Evolutionary conservation across 179 eudicot genomes (phyloP).

Genomic region (Silene coronaria): DNA sequence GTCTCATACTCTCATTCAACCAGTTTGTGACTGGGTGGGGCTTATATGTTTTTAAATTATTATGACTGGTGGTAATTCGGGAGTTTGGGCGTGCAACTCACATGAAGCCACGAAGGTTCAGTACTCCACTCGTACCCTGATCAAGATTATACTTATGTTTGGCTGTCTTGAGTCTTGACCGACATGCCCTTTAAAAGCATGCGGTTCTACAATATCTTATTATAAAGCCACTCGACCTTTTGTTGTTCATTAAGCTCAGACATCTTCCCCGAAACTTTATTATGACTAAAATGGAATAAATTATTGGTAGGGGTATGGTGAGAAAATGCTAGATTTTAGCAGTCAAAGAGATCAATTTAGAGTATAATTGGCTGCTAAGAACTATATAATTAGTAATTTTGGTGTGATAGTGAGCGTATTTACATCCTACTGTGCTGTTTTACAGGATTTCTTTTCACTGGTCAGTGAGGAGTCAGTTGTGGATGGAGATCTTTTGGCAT

Average conservation of each 20-base stretch:
- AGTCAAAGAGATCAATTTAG: background rate
- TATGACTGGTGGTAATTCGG: no score
- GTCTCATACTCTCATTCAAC: background rate
- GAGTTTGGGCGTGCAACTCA: no score
- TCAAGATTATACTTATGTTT: no score
- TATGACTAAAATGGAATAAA: background rate
- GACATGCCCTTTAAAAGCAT: no score
- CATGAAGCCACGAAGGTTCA: no score
- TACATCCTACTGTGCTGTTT: constrained; percentile 2
- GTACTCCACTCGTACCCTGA: no score
- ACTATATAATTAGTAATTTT: background rate
- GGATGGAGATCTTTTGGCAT: constrained; percentile 89
- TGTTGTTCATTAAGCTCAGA: no score
- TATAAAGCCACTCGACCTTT: no score
- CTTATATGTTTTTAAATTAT: no score
- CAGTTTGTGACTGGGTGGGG: background rate
- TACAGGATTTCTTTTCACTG: constrained; percentile 87
- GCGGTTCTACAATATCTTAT: no score
- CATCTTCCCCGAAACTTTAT: background rate
- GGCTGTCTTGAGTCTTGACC: no score
- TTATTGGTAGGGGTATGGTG: background rate
- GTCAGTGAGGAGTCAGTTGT: constrained; percentile 71
- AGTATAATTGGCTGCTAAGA: background rate
- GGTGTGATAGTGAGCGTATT: background rate
- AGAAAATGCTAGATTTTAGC: background rate